phyloP scores from a whole-genome alignment of 805 yeast genomes.

The Candida corydali region DNA sequence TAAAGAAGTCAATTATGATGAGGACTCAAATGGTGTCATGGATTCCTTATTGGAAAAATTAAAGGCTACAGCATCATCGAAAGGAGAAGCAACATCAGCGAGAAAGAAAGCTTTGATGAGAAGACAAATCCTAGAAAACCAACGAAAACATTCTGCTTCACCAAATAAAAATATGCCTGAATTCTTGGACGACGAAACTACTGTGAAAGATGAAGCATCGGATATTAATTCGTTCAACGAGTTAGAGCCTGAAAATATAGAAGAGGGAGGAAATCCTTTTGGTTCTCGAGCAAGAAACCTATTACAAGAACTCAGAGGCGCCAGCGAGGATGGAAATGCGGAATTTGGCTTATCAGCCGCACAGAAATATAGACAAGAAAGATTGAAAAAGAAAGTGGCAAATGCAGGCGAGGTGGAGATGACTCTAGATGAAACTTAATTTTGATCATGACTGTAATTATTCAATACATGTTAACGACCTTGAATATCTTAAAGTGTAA shows the following conservation, averaged over 20 bases:
- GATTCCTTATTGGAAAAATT: slow-evolving; percentile 83
- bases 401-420: slow-evolving; percentile 2
- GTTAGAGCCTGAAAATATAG: slow-evolving; percentile 4
- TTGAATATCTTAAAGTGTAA: no score
- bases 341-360: slow-evolving; percentile 31
- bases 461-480: no score
- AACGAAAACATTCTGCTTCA: slow-evolving; percentile 8
- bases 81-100: slow-evolving; percentile 75
- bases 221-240: background rate
- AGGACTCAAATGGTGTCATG: slow-evolving; percentile 58
- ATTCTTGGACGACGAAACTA: background rate
- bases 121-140: slow-evolving; percentile 47
- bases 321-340: slow-evolving; percentile 16
- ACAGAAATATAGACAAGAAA: slow-evolving; percentile 39
- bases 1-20: slow-evolving; percentile 21
- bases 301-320: slow-evolving; percentile 54
- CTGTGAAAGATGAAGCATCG: slow-evolving; percentile 6
- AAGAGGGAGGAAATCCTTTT: slow-evolving; percentile 27
- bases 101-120: slow-evolving; percentile 76
- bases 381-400: slow-evolving; percentile 22
- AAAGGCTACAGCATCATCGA: slow-evolving; percentile 78
- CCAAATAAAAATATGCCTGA: background rate
- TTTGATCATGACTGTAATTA: background rate
- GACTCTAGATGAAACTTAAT: background rate
- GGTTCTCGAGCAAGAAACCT: slow-evolving; percentile 61